Conservation (phyloP, 495 filamentous ascomycete genomes). For the Copromyces sp. region DNA sequence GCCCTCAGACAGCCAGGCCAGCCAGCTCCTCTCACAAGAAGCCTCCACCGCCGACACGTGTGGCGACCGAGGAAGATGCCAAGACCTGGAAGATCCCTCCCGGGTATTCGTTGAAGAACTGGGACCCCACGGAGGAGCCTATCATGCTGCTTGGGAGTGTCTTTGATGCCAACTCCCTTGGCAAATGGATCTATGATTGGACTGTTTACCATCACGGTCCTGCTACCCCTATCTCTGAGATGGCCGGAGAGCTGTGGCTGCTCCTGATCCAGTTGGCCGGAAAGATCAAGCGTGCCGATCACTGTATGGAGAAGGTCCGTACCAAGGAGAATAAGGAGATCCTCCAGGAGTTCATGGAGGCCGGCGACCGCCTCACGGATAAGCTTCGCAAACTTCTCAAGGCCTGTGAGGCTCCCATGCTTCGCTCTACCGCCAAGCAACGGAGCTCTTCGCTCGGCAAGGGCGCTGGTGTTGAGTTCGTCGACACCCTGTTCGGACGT, state of each 20-base stretch:
- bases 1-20: conserved; percentile 35
- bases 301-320: conserved; percentile 65
- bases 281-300: conserved; percentile 87
- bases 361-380: conserved; percentile 76
- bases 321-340: conserved; percentile 63
- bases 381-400: conserved; percentile 83
- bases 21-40: conserved; percentile 25
- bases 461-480: conserved; percentile 90
- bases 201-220: conserved; percentile 87
- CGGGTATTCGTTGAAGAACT: conserved; percentile 96
- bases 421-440: conserved; percentile 44
- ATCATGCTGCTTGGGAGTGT: conserved; percentile 92
- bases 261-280: conserved; percentile 90
- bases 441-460: conserved; percentile 74
- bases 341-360: conserved; percentile 84
- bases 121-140: conserved; percentile 86
- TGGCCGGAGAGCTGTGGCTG: conserved; percentile 92
- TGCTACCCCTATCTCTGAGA: conserved; percentile 76
- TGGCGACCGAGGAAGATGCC: conserved; percentile 81
- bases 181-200: conserved; percentile 99
- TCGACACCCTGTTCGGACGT: conserved; percentile 90
- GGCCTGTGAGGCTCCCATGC: conserved; percentile 87
- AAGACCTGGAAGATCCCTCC: conserved; percentile 70
- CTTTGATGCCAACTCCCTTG: conserved; percentile 93
- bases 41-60: conserved; percentile 32